Evolutionary conservation across 2,329 filamentous ascomycete genomes (phyloP), one percentile per base, ranked within the genome.

Genomic region (Penicillium sp.): DNA sequence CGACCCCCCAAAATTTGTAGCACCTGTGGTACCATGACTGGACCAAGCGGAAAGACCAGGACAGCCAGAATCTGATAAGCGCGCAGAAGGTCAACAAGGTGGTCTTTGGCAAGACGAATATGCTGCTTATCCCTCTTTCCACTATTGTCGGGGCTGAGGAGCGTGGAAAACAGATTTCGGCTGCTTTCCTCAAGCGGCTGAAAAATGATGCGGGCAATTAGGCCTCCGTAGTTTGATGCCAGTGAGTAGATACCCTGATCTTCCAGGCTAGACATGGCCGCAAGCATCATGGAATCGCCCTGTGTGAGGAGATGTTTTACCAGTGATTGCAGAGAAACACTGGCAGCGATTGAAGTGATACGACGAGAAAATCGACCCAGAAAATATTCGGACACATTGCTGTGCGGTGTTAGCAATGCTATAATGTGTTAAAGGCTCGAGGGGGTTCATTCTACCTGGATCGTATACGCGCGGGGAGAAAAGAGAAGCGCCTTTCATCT

Each of bases 161-260:
- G 76, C 29, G 87, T 87, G 45, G 89, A 91, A 62, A 97, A 96
- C 65, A 95, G 84, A 64, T 86, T 90, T 33, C 95, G 86, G 56
- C 87, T 91, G 67, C 87, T 92, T 71, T 98, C 95, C 70, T 98
- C 93, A 52, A 98, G 83, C 6, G 93, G 95, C 64, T 97, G 93
- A 67, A 98, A 92, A 44, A 98, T 75, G 56, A 97, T 82, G 3
- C 93, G 82, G 0, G 93, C 93, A 25, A 95, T 75, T 0, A 98
- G 80, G 2, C 91, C 88, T 20, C 93, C 93, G 67, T 93, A 98
- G 70, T 97, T 98, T 61, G 90, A 90, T 45, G 92, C 93, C 4
- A 98, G 79, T 0, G 91, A 89, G 65, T 97, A 98, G 31, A 89
- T 84, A 12, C 93, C 93, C 73, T 97, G 93, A 4, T 91, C 87